phyloP scores from a whole-genome alignment of 2,329 filamentous ascomycete genomes.

The Endocalyx cinctus region DNA sequence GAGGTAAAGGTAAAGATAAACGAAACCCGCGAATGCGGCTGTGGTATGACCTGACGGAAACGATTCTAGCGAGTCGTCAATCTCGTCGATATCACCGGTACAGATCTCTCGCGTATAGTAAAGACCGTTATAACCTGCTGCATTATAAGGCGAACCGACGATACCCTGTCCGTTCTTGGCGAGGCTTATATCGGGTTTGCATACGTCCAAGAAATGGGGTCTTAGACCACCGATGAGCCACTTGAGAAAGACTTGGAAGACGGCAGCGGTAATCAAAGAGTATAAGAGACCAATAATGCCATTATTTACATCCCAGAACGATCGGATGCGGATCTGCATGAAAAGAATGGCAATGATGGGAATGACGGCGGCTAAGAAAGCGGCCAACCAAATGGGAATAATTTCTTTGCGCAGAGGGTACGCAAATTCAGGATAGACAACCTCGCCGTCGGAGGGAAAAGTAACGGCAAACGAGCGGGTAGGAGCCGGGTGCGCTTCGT shows the following conservation, averaged over 20 bases:
- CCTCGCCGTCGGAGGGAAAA: constrained; percentile 57
- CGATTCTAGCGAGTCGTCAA: constrained; percentile 65
- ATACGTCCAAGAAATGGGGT: constrained; percentile 69
- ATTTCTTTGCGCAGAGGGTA: constrained; percentile 68
- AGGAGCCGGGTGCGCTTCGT: constrained; percentile 60
- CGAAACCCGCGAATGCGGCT: constrained; percentile 67
- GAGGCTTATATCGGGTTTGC: constrained; percentile 54
- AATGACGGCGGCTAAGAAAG: constrained; percentile 59
- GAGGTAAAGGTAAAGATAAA: constrained; percentile 68
- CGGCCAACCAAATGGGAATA: constrained; percentile 66
- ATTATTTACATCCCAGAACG: constrained; percentile 69
- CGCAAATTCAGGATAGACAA: constrained; percentile 66
- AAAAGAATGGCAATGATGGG: constrained; percentile 62
- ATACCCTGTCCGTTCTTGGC: constrained; percentile 37
- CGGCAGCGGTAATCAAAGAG: constrained; percentile 63
- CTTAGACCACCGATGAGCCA: constrained; percentile 68
- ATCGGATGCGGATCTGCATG: constrained; percentile 63
- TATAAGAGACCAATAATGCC: constrained; percentile 66
- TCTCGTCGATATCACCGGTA: constrained; percentile 59
- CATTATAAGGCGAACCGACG: constrained; percentile 37
- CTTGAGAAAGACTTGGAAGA: constrained; percentile 74
- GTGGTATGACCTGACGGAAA: constrained; percentile 73
- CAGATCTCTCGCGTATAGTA: constrained; percentile 69
- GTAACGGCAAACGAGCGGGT: constrained; percentile 65
- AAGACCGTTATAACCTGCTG: constrained; percentile 50